These are phyloP conservation scores for Pichia scutulata DNA, from an alignment of 805 yeast genomes.

Conservation along the genomic window DNA sequence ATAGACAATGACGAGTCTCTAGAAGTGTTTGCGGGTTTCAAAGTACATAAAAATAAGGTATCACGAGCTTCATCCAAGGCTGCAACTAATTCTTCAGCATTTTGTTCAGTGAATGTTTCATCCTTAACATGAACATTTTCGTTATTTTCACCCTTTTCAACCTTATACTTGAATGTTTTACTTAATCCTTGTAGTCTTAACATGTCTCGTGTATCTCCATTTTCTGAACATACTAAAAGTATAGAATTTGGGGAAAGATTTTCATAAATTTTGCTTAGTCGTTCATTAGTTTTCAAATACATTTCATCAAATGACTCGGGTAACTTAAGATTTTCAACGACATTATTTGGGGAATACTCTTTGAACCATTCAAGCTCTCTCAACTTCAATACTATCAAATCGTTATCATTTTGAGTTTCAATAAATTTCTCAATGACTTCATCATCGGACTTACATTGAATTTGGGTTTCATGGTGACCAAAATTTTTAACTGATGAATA, in stretches of 20 bases:
- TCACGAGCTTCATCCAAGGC: conserved; percentile 49
- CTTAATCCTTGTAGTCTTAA: conserved; percentile 37
- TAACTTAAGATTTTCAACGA: conserved; percentile 8
- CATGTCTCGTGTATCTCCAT: conserved; percentile 51
- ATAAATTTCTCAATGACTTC: conserved; percentile 41
- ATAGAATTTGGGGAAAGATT: conserved; percentile 51
- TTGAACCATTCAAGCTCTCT: conserved; percentile 49
- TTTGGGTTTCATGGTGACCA: conserved; percentile 25
- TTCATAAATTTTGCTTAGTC: conserved; percentile 43
- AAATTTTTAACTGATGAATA: conserved; percentile 12
- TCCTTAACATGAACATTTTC: conserved; percentile 18
- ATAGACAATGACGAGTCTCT: neutral
- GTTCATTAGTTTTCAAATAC: conserved; percentile 32
- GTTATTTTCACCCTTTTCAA: conserved; percentile 34
- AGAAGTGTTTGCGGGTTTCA: conserved; percentile 11
- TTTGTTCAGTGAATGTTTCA: conserved; percentile 41
- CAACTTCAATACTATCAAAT: conserved; percentile 47
- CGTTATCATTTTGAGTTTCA: conserved; percentile 31
- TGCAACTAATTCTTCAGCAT: conserved; percentile 37
- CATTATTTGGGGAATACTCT: conserved; percentile 18
- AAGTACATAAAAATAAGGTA: conserved; percentile 49
- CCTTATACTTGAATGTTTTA: conserved; percentile 33
- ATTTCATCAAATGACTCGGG: conserved; percentile 12
- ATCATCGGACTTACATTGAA: conserved; percentile 50
- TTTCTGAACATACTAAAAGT: conserved; percentile 53